phyloP scores from a whole-genome alignment of 2,329 filamentous ascomycete genomes.

The Claviceps digitariae region DNA sequence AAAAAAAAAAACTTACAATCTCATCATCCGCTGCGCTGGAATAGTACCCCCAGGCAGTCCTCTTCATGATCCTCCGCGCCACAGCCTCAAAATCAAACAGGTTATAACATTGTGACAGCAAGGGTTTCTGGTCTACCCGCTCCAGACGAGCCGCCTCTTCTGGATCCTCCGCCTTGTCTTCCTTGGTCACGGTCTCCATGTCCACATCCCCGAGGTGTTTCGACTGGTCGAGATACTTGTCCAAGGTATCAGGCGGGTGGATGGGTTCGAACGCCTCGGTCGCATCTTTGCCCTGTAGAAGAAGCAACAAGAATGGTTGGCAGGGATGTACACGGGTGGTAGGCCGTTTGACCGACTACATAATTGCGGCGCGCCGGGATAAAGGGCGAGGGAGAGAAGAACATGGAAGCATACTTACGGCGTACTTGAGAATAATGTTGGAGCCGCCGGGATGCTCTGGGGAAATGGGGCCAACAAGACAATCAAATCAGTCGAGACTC shows the following conservation, averaged over 20 bases:
- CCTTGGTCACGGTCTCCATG: slow-evolving; percentile 67
- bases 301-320: too few relatives aligned
- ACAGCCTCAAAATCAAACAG: slow-evolving; percentile 93
- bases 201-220: slow-evolving; percentile 87
- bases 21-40: slow-evolving; percentile 61
- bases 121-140: slow-evolving; percentile 61
- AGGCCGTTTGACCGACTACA: too few relatives aligned
- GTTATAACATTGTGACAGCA: slow-evolving; percentile 81
- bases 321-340: too few relatives aligned
- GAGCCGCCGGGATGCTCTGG: slow-evolving; percentile 75
- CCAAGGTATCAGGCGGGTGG: slow-evolving; percentile 73
- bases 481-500: background rate
- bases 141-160: slow-evolving; percentile 54
- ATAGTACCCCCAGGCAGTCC: slow-evolving; percentile 94
- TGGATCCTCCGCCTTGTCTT: slow-evolving; percentile 51
- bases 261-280: slow-evolving; percentile 88
- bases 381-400: background rate
- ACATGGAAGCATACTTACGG: slow-evolving; percentile 28
- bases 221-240: slow-evolving; percentile 67
- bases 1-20: slow-evolving; percentile 26
- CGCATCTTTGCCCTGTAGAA: slow-evolving; percentile 66
- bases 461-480: background rate
- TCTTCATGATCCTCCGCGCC: slow-evolving; percentile 84
- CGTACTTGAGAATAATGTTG: slow-evolving; percentile 94
- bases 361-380: too few relatives aligned